A percentile compares a stretch with the other conserved stretches of the same genome.
These are phyloP conservation scores for Boletus mariae DNA, from an alignment of 1,284 basidiomycete species.

Conservation along the genomic window DNA sequence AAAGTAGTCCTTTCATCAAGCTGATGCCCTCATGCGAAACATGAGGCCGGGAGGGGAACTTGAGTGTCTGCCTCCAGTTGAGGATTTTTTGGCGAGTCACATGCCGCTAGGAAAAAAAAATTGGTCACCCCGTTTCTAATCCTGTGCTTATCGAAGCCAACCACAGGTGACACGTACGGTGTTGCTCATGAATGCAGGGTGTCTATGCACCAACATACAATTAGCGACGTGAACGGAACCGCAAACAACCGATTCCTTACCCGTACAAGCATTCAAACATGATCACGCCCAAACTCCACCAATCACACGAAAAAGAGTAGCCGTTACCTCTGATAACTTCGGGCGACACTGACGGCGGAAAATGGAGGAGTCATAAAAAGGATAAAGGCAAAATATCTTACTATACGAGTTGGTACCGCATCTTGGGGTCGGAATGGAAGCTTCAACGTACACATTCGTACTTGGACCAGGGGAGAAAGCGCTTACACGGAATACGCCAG, in stretches of 20 bases:
- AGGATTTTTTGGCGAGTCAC: conserved; percentile 89
- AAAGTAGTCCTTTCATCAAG: conserved; percentile 84
- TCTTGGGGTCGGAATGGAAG: conserved; percentile 40
- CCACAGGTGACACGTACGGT: conserved; percentile 53
- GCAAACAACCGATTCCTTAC: conserved; percentile 42
- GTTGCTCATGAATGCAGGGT: conserved; percentile 90
- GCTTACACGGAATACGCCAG: conserved; percentile 92
- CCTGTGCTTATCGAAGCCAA: conserved; percentile 17
- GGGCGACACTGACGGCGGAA: conserved; percentile 71
- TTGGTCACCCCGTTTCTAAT: conserved; percentile 16
- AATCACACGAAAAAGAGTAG: conserved; percentile 93
- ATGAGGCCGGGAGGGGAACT: conserved; percentile 81
- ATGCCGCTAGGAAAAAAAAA: conserved; percentile 56
- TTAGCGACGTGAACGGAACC: conserved; percentile 30
- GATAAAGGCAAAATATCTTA: conserved; percentile 42
- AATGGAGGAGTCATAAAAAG: conserved; percentile 22
- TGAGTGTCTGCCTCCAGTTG: conserved; percentile 86
- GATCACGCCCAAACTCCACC: conserved; percentile 97
- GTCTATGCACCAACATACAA: conserved; percentile 45
- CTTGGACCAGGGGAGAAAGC: conserved; percentile 21
- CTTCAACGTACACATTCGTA: conserved; percentile 18
- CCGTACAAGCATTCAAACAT: conserved; percentile 89
- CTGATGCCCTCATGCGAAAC: conserved; percentile 84
- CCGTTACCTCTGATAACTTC: conserved; percentile 93
- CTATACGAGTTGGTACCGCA: conserved; percentile 91